These are phyloP conservation scores for Podospora anserina DNA, from an alignment of 495 filamentous ascomycete genomes.

Conservation along the genomic window DNA sequence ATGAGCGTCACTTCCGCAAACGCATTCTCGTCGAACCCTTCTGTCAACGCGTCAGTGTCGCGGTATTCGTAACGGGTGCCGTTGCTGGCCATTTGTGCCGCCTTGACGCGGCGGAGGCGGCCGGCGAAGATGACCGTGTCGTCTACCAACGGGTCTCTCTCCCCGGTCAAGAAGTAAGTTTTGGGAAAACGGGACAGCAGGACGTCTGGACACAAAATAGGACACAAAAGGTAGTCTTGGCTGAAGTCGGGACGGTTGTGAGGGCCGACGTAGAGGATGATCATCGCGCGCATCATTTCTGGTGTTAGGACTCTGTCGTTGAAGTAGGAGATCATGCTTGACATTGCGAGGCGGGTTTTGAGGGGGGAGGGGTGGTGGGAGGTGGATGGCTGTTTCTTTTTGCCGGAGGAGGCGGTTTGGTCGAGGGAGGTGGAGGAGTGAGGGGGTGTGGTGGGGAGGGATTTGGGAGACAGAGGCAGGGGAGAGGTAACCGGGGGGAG, in stretches of 20 bases:
- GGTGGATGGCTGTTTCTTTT: conserved; percentile 19
- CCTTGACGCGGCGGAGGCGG: conserved; percentile 75
- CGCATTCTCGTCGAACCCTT: conserved; percentile 68
- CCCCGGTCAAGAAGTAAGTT: conserved; percentile 88
- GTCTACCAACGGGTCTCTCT: conserved; percentile 92
- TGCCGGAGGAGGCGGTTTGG: background rate
- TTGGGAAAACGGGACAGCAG: conserved; percentile 83
- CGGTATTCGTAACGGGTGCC: conserved; percentile 32
- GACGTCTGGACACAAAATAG: conserved; percentile 80
- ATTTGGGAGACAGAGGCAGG: background rate
- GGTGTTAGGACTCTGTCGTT: conserved; percentile 92
- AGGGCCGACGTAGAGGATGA: conserved; percentile 94
- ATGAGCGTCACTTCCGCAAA: conserved; percentile 79
- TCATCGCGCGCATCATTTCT: conserved; percentile 99
- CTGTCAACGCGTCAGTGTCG: conserved; percentile 25
- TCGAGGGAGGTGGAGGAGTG: conserved; percentile 19
- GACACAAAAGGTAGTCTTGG: conserved; percentile 85
- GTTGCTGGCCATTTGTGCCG: conserved; percentile 48
- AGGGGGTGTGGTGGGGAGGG: background rate
- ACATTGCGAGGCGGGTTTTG: conserved; percentile 82
- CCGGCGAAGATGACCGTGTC: conserved; percentile 96
- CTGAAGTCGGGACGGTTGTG: conserved; percentile 89
- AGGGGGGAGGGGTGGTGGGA: conserved; percentile 62
- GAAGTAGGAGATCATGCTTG: conserved; percentile 96
- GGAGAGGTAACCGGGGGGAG: conserved; percentile 25